Evolutionary conservation across 768 basidiomycete genomes (phyloP).

Genomic region (Suillus alpinus): DNA sequence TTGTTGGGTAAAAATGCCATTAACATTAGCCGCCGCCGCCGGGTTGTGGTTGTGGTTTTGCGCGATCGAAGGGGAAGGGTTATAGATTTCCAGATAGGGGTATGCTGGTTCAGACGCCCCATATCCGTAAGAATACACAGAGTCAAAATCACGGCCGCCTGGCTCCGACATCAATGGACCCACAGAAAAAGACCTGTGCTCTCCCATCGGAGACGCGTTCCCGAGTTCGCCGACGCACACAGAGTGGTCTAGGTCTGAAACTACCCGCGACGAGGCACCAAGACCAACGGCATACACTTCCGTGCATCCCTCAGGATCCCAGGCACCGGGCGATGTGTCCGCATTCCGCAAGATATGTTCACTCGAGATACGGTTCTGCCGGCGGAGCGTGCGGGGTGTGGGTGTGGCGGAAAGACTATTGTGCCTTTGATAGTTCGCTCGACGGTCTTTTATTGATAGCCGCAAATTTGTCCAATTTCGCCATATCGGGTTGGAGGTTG

Average conservation of each 20-base stretch:
- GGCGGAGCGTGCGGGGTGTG: slow-evolving; percentile 22
- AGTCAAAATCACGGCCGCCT: background rate
- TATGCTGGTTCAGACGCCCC: slow-evolving; percentile 23
- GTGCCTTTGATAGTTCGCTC: slow-evolving; percentile 15
- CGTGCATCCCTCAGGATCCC: background rate
- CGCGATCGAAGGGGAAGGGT: slow-evolving; percentile 17
- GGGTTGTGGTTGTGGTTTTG: background rate
- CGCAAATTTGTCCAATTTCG: slow-evolving; percentile 7
- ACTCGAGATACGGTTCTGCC: slow-evolving; percentile 17
- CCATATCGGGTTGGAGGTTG: slow-evolving; percentile 13
- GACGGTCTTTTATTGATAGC: slow-evolving; percentile 2
- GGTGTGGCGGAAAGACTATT: slow-evolving; percentile 9
- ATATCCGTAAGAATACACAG: slow-evolving; percentile 26
- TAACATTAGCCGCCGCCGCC: slow-evolving; percentile 2
- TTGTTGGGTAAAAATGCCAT: slow-evolving; percentile 5
- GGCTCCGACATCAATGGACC: background rate
- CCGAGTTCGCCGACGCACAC: background rate
- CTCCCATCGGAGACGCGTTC: background rate
- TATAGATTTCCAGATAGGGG: slow-evolving; percentile 32
- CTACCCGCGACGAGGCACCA: background rate
- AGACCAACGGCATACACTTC: too few species aligned
- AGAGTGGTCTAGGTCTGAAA: background rate
- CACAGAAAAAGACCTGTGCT: background rate
- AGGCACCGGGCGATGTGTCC: background rate
- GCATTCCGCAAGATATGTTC: slow-evolving; percentile 7